Base-by-base conservation (phyloP, 179 eudicot genomes). In the Beta lomatogona region DNA sequence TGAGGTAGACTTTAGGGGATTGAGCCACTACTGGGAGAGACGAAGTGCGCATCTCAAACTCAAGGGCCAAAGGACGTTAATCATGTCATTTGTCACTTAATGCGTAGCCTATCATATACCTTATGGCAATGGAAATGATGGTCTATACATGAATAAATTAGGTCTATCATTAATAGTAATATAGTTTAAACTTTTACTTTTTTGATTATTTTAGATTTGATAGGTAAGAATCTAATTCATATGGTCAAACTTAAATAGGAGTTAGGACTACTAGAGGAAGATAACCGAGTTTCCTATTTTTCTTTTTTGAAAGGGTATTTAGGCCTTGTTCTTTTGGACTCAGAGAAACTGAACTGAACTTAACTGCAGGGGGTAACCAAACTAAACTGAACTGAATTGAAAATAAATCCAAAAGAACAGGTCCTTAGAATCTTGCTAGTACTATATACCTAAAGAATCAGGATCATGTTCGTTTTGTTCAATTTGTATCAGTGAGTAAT, bases 41-140 rank as follows among this genome's bases (percentile, higher is more conserved):
- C 5, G 60, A 6, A 28, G 21, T 73, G 76, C 41, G 76, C 76
- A 25, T 22, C 60, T 22, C 76, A 12, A 73, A 73, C 44, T 72
- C 28, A 71, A 71, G 55, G 75, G 31, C 31, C 48, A 50, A 52
- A 71, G 4, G 9, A 28, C 19, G 10, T 52, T 73, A 15, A 52
- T 73, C 76, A 53, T 73, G 16, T 71, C 28, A 52, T 50, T 48
- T 22, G 16, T 55, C 25, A 15, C 64, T 22, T 52, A 68, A 68
- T 68, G 72, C 52, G n/a, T 68, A 68, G 25, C n/a, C 55, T 48
- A 21, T 69, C 36, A 22, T 50, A 71, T 48, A 71, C 18, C 75
- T 71, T 48, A n/a, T n/a, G 36, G 4, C 19, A 71, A 48, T 22
- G 75, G 75, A 21, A 50, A 71, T 71, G 36, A 71, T 50, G 16